Percentiles rank a stretch among this genome's conserved stretches.
These are phyloP conservation scores for Xylaria grammica DNA, from an alignment of 495 filamentous ascomycete genomes.

Conservation along the genomic window DNA sequence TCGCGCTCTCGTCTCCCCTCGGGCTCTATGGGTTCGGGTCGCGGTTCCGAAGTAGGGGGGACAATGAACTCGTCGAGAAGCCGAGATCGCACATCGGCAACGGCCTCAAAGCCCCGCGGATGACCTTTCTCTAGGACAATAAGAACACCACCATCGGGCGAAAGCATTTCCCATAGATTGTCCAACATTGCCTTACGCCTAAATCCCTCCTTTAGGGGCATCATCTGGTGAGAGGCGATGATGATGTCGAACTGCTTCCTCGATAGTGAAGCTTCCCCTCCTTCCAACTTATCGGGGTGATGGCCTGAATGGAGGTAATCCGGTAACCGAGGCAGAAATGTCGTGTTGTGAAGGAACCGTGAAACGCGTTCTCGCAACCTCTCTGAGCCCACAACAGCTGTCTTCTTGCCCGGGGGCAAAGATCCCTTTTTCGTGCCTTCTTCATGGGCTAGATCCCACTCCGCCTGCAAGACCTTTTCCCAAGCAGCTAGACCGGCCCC, in stretches of 20 bases:
- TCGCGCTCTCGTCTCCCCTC: constrained; percentile 53
- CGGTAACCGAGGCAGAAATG: constrained; percentile 90
- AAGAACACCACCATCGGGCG: constrained; percentile 83
- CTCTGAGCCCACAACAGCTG: constrained; percentile 55
- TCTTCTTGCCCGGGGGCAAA: constrained; percentile 54
- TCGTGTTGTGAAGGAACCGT: constrained; percentile 81
- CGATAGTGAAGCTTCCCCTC: constrained; percentile 45
- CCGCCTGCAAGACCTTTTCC: constrained; percentile 79
- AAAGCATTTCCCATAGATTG: constrained; percentile 87
- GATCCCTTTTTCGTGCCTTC: constrained; percentile 42
- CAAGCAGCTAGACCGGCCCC: constrained; percentile 87
- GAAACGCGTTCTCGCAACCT: constrained; percentile 76
- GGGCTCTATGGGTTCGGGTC: constrained; percentile 35
- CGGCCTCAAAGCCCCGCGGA: constrained; percentile 87
- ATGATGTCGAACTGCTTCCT: constrained; percentile 89
- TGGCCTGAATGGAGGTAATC: constrained; percentile 73
- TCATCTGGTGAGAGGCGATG: constrained; percentile 82
- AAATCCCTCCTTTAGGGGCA: constrained; percentile 71
- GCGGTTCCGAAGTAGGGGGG: constrained; percentile 59
- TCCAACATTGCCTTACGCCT: constrained; percentile 76
- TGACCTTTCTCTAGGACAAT: constrained; percentile 91
- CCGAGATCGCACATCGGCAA: constrained; percentile 79
- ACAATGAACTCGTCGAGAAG: constrained; percentile 78
- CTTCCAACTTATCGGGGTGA: constrained; percentile 47
- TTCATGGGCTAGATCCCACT: constrained; percentile 71